Evolutionary conservation across 352 stramenopile species (phyloP), one percentile per base, ranked within the genome.

Genomic region (Phytophthora macrochlamydospora): DNA sequence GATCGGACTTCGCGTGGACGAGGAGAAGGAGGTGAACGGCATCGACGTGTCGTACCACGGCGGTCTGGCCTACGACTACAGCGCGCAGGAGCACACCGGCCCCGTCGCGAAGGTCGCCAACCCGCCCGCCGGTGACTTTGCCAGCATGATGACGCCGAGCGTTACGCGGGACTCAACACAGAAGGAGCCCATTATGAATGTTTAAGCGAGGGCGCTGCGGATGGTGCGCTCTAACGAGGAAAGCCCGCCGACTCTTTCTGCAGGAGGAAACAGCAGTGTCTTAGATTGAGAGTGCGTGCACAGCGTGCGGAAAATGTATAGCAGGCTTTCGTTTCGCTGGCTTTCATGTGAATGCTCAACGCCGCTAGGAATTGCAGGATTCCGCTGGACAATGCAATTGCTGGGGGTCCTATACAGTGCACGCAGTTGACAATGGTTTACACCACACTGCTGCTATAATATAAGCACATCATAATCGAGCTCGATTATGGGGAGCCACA

Each of bases 21-120:
- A 88, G 37, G 85, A 91, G 44, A 92, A 89, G 63, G 87, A 95
- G 50, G 75, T 91, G 30, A 87, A 85, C 53, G 87, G 87, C 40
- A 81, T 95, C 29, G 87, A 95, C 59, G 63, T 93, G 14, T 87
- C 82, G 35, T 91, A 93, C 65, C 86, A 93, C 64, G 86, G 84
- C 14, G 86, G 84, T 8, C 69, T 75, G 14, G 86, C 83, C 1
- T 94, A 94, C 60, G 78, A 86, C 59, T 76, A 81, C 65, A 77
- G 67, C 46, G 57, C 53, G 60, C 62, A 69, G 18, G 62, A 69
- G 6, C 45, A 60, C 24, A 40, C 40, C 31, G 43, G 43, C 14
- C 43, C 43, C 6, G 38, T 46, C 14, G 43, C 37, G 49, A 65
- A 69, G 56, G 13, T 28, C 14, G 55, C 33, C 18, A 69, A 64